Evolutionary conservation across 352 stramenopile species (phyloP), one percentile per base, ranked within the genome.

Genomic region (Plasmopara viticola): DNA sequence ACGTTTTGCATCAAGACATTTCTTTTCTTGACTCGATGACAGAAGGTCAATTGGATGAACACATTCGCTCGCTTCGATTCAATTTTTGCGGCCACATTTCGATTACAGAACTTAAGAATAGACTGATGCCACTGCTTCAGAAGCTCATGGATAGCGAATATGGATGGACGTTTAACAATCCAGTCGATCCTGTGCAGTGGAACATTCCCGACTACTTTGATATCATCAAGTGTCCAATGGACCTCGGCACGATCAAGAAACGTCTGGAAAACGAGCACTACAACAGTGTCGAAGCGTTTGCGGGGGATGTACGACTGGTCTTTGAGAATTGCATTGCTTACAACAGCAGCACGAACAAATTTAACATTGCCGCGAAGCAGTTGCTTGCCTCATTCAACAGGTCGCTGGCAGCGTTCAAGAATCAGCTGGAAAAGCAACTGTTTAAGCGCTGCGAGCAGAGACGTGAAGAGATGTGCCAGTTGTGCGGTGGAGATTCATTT

Each of bases 241-340:
- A 99, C 71, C 78, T 99, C 15, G 94, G 95, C 15, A 98, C 95
- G n/a, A 97, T 99, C 62, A 95, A 96, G 64, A 98, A 98, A 66
- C 78, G 89, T 1, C 60, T 98, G 28, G 95, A 98, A 56, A 95
- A 88, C 62, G 87, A 94, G 49, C 85, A 94, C 43, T 99, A 99
- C 78, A 87, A 82, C 61, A 93, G 82, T 9, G 84, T 93, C 14
- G 82, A 94, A 48, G 79, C 82, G 12, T 94, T 94, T 68, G 82
- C 84, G 0, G 84, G 70, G 3, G 84, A 95, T 53, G 79, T 95
- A n/a, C 86, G 84, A 0, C 69, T 95, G 20, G 84, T 94, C 15
- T 95, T 95, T 53, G 83, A 94, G 34, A 95, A 95, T 50, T 92
- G 81, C 51, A 92, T 95, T 51, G 80, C 78, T 14, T 95, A 95